Percentiles rank a stretch among this genome's conserved stretches.
Conservation (phyloP, 768 basidiomycete species). For the Rhodotorula kratochvilovae region DNA sequence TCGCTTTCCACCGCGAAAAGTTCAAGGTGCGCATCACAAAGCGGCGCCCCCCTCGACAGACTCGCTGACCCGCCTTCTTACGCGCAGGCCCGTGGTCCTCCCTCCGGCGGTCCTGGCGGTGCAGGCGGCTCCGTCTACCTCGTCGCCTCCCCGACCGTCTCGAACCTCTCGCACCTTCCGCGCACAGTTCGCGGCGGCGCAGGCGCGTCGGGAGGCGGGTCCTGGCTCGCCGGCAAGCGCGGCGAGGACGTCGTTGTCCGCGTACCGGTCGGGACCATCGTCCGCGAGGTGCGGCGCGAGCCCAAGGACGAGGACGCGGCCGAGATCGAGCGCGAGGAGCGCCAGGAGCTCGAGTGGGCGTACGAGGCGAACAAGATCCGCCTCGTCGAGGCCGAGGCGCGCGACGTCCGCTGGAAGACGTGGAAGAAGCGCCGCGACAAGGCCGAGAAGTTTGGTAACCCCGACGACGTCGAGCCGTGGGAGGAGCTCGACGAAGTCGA, state of each 20-base stretch:
- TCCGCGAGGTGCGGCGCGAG: constrained; percentile 62
- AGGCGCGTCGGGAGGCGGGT: constrained; percentile 72
- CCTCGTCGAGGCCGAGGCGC: constrained; percentile 54
- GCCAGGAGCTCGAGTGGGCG: constrained; percentile 31
- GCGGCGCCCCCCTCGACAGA: fast-evolving
- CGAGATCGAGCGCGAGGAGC: constrained; percentile 53
- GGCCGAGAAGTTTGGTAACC: constrained; percentile 13
- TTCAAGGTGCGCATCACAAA: constrained; percentile 65
- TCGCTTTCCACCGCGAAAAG: constrained; percentile 88
- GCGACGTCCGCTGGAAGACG: constrained; percentile 60
- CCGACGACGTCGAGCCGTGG: constrained; percentile 16
- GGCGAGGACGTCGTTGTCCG: constrained; percentile 68
- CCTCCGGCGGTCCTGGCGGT: constrained; percentile 90
- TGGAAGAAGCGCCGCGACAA: constrained; percentile 31
- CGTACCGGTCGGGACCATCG: constrained; percentile 86
- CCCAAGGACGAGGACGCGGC: constrained; percentile 67
- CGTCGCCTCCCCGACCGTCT: constrained; percentile 68
- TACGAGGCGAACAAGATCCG: constrained; percentile 54
- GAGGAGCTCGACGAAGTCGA: constrained; percentile 25
- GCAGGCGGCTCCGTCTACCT: constrained; percentile 83
- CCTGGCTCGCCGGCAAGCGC: constrained; percentile 76
- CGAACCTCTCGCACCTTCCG: constrained; percentile 68
- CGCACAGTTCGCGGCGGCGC: constrained; percentile 63
- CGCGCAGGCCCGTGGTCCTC: constrained; percentile 52
- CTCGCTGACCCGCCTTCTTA: not conserved